Evolutionary conservation across 2,329 filamentous ascomycete genomes (phyloP).

Genomic region (Colletotrichum paranaense): DNA sequence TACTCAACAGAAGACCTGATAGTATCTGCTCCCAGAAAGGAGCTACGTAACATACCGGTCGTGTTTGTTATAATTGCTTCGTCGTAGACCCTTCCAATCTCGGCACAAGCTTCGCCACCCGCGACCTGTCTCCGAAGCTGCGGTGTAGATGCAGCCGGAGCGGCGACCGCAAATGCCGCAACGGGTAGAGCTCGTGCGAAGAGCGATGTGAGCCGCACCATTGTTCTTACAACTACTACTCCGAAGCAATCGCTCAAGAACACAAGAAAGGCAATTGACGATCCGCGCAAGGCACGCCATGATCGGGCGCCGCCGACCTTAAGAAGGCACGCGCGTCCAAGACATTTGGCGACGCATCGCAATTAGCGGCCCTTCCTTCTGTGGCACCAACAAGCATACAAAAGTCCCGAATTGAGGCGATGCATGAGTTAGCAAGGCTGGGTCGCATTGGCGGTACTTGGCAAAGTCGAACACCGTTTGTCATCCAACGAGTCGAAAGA

Average conservation of each 20-base stretch:
- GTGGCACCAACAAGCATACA: neutral
- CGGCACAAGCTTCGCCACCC: conserved; percentile 2
- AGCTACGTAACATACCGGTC: neutral
- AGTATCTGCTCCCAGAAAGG: too few species aligned
- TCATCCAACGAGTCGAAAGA: neutral
- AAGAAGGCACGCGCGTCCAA: neutral
- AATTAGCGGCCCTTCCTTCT: neutral
- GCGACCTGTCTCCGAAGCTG: neutral
- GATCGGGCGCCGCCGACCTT: neutral
- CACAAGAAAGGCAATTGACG: too few species aligned
- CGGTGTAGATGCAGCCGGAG: neutral
- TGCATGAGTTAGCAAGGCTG: neutral
- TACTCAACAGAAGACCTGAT: too few species aligned
- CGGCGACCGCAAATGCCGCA: neutral
- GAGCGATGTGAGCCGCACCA: neutral
- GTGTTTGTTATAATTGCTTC: neutral
- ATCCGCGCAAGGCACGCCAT: neutral
- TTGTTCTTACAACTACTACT: neutral
- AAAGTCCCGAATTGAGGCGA: neutral
- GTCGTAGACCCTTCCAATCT: conserved; percentile 10
- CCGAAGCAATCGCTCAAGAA: too few species aligned
- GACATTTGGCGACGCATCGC: neutral
- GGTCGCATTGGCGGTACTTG: neutral
- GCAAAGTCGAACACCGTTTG: neutral
- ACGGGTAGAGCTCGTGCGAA: neutral